Conservation (phyloP, 2,329 filamentous ascomycete genomes). For the Penicillium verrucosum region DNA sequence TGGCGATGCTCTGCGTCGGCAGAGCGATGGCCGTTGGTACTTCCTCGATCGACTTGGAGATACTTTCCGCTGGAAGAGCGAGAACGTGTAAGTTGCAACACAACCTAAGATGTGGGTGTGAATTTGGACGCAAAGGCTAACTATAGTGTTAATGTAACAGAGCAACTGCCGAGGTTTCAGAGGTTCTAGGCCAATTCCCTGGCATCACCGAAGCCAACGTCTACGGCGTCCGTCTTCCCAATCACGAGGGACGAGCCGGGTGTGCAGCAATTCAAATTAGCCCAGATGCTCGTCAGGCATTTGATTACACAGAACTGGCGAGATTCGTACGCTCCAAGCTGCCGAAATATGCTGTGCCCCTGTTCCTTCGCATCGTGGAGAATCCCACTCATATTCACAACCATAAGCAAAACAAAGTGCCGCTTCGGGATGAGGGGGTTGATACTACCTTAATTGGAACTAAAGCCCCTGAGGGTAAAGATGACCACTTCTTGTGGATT, state of each 20-base stretch:
- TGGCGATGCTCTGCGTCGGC: constrained; percentile 63
- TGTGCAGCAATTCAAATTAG: constrained; percentile 58
- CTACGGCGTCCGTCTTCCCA: constrained; percentile 64
- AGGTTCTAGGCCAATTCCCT: constrained; percentile 58
- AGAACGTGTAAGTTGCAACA: constrained; percentile 54
- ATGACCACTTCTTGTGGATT: constrained; percentile 52
- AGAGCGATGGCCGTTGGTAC: constrained; percentile 63
- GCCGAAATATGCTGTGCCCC: constrained; percentile 70
- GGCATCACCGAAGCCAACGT: constrained; percentile 65
- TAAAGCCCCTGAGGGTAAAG: constrained; percentile 43
- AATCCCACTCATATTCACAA: constrained; percentile 53
- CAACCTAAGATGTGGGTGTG: neutral
- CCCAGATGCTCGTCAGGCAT: constrained; percentile 46
- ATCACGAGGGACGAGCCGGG: constrained; percentile 66
- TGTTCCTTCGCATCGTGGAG: constrained; percentile 65
- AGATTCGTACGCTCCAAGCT: constrained; percentile 58
- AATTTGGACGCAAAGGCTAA: neutral
- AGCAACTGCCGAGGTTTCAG: constrained; percentile 62
- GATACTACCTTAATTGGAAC: constrained; percentile 51
- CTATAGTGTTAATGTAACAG: constrained; percentile 8
- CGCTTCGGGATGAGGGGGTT: constrained; percentile 64
- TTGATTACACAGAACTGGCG: constrained; percentile 61
- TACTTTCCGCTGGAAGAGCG: constrained; percentile 72
- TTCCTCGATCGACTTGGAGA: constrained; percentile 70
- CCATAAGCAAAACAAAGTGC: constrained; percentile 77